These are phyloP conservation scores for Phytophthora fragariaefolia DNA, from an alignment of 352 stramenopile species.

Conservation along the genomic window DNA sequence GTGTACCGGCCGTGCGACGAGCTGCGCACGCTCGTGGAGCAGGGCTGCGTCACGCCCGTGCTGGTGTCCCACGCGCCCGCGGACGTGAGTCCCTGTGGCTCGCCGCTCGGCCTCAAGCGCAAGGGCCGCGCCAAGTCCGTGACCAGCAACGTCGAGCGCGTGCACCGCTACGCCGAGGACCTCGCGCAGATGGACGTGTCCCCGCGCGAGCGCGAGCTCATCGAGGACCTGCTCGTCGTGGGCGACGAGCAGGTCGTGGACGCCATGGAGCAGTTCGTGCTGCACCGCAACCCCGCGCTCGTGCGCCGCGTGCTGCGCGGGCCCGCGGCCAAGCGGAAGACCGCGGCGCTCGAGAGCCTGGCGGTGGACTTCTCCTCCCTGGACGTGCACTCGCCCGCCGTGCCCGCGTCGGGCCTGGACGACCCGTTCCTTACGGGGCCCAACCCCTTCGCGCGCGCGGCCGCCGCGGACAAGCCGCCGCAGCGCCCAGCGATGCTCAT, in stretches of 20 bases:
- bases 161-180: conserved; percentile 71
- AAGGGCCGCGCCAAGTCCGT: conserved; percentile 76
- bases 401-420: conserved; percentile 24
- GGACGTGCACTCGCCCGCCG: conserved; percentile 52
- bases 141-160: conserved; percentile 68
- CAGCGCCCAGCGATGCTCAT: conserved; percentile 31
- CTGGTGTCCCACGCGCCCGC: conserved; percentile 32
- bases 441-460: conserved; percentile 55
- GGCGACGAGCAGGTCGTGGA: conserved; percentile 80
- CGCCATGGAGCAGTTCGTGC: conserved; percentile 80
- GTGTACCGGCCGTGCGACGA: conserved; percentile 81
- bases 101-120: conserved; percentile 65
- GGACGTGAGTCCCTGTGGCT: conserved; percentile 42
- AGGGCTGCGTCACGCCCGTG: conserved; percentile 74
- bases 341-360: conserved; percentile 53
- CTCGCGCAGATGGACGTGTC: conserved; percentile 78
- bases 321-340: conserved; percentile 37
- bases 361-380: conserved; percentile 63
- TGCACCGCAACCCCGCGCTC: conserved; percentile 56
- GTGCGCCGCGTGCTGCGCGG: conserved; percentile 62
- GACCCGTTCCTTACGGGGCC: conserved; percentile 58
- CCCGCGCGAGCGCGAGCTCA: conserved; percentile 58
- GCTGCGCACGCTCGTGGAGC: conserved; percentile 70
- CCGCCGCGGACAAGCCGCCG: conserved; percentile 7
- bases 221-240: conserved; percentile 75